Evolutionary conservation across 768 basidiomycete species (phyloP).

Genomic region (Nidularia pulvinata): DNA sequence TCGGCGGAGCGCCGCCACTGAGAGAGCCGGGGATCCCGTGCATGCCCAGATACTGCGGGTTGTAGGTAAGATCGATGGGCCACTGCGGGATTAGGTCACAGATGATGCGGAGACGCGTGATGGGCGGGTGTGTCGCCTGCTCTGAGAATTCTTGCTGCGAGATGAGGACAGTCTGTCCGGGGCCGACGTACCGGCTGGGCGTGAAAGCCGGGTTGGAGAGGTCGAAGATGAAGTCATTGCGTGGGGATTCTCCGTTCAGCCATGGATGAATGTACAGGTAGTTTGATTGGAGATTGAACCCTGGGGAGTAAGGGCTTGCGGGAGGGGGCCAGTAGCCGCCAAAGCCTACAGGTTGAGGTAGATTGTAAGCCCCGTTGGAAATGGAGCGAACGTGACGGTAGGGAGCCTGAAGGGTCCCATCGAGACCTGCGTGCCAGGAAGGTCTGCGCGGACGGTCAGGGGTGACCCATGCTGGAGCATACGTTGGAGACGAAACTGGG

Average conservation of each 20-base stretch:
- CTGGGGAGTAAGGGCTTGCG: constrained; percentile 2
- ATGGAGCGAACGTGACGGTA: constrained; percentile 9
- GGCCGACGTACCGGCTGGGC: constrained; percentile 37
- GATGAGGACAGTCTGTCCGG: constrained; percentile 34
- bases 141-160: constrained; percentile 43
- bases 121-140: constrained; percentile 55
- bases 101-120: constrained; percentile 53
- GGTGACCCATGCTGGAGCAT: constrained; percentile 12
- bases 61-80: constrained; percentile 54
- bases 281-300: constrained; percentile 13
- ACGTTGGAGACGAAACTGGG: constrained; percentile 4
- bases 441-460: constrained; percentile 31
- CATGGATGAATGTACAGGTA: constrained; percentile 43
- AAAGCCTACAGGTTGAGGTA: constrained; percentile 7
- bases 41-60: constrained; percentile 14
- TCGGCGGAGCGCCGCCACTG: too few relatives aligned
- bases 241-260: constrained; percentile 49
- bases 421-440: constrained; percentile 36
- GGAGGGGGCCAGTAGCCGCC: constrained; percentile 8
- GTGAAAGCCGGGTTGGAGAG: constrained; percentile 44
- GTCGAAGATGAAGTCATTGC: constrained; percentile 52
- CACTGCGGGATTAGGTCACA: constrained; percentile 60
- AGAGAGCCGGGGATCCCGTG: too few relatives aligned
- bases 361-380: constrained; percentile 11
- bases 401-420: constrained; percentile 7